Percentiles rank a stretch among this genome's conserved stretches.
phyloP scores from a whole-genome alignment of 768 basidiomycete species.

The Macrolepiota albuminosa region DNA sequence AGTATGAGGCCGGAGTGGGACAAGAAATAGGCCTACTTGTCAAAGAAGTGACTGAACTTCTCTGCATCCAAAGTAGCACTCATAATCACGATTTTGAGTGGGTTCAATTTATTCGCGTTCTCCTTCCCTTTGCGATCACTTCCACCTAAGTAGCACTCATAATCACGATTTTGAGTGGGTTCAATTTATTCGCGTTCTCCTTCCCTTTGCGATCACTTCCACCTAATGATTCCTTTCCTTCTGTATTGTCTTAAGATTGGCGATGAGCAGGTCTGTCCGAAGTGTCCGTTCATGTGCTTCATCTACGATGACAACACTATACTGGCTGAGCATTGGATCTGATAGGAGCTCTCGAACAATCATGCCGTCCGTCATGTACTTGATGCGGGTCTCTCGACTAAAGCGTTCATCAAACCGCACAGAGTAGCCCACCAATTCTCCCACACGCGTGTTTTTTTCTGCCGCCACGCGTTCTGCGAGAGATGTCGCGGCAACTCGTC shows the following conservation, averaged over 20 bases:
- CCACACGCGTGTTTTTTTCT: constrained; percentile 72
- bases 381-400: constrained; percentile 73
- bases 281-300: constrained; percentile 97
- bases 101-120: constrained; percentile 37
- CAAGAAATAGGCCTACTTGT: constrained; percentile 49
- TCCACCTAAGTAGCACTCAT: constrained; percentile 83
- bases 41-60: constrained; percentile 86
- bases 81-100: constrained; percentile 94
- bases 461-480: constrained; percentile 88
- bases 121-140: constrained; percentile 42
- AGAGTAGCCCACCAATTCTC: constrained; percentile 84
- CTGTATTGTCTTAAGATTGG: constrained; percentile 83
- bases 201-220: constrained; percentile 43
- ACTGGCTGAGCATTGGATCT: constrained; percentile 70
- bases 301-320: constrained; percentile 88
- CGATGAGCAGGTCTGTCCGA: constrained; percentile 90
- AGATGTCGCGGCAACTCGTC: constrained; percentile 91
- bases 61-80: constrained; percentile 96
- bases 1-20: neutral
- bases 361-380: constrained; percentile 98
- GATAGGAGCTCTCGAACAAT: constrained; percentile 87
- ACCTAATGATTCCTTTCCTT: constrained; percentile 47
- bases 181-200: constrained; percentile 29
- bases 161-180: constrained; percentile 85
- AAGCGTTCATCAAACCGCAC: constrained; percentile 92